Percentiles rank a stretch among this genome's conserved stretches.
phyloP scores from a whole-genome alignment of 2,329 filamentous ascomycete species.

The Arthroderma uncinatum region DNA sequence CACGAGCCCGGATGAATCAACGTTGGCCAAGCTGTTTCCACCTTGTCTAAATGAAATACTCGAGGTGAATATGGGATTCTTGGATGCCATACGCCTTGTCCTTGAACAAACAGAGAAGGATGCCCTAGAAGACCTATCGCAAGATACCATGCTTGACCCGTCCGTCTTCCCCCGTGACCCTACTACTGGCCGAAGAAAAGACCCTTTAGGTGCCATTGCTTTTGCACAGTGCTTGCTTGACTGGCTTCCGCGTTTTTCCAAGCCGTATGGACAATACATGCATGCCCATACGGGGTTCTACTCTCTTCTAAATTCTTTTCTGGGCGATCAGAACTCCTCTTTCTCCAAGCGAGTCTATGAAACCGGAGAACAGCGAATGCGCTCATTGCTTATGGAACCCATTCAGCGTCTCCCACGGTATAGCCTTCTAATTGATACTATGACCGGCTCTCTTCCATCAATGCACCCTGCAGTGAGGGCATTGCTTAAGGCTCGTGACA shows the following conservation, averaged over 20 bases:
- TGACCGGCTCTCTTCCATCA: slow-evolving; percentile 72
- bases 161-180: slow-evolving; percentile 37
- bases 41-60: slow-evolving; percentile 68
- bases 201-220: slow-evolving; percentile 64
- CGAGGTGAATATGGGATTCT: slow-evolving; percentile 67
- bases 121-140: slow-evolving; percentile 64
- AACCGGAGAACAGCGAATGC: slow-evolving; percentile 79
- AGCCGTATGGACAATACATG: slow-evolving; percentile 89
- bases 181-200: slow-evolving; percentile 41
- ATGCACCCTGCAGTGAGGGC: slow-evolving; percentile 72
- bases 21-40: slow-evolving; percentile 70
- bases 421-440: slow-evolving; percentile 92
- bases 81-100: slow-evolving; percentile 61
- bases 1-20: slow-evolving; percentile 58
- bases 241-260: slow-evolving; percentile 86
- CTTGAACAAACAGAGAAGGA: slow-evolving; percentile 77
- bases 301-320: slow-evolving; percentile 64
- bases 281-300: slow-evolving; percentile 80
- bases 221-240: slow-evolving; percentile 74
- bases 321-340: slow-evolving; percentile 65
- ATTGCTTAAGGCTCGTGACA: slow-evolving; percentile 80
- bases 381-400: slow-evolving; percentile 87
- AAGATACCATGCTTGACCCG: slow-evolving; percentile 39
- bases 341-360: slow-evolving; percentile 71
- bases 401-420: slow-evolving; percentile 91